phyloP scores from a whole-genome alignment of 75 land plant genomes.

The Cryptomeria japonica region DNA sequence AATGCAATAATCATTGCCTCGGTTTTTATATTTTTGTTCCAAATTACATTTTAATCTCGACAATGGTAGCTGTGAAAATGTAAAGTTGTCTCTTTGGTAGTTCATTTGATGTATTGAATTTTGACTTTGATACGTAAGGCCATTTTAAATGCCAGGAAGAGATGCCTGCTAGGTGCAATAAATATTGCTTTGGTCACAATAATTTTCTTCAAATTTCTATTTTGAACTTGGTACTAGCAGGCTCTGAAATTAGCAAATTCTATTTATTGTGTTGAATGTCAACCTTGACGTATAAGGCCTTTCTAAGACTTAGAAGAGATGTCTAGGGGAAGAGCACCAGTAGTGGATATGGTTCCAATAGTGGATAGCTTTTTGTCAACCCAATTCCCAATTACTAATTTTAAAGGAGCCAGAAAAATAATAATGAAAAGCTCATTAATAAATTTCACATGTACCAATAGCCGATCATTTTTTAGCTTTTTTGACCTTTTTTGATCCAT shows the following conservation, averaged over 20 bases:
- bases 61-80: not conserved
- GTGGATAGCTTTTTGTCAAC: too few species aligned
- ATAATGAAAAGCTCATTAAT: too few species aligned
- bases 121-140: not conserved
- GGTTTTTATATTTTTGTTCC: not conserved
- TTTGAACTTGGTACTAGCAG: not conserved
- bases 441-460: too few species aligned
- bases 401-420: too few species aligned
- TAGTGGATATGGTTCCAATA: too few species aligned
- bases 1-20: not conserved
- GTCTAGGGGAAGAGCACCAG: too few species aligned
- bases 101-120: not conserved
- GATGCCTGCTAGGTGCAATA: slow-evolving; percentile 13
- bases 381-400: too few species aligned
- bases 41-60: not conserved
- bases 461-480: too few species aligned
- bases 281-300: not conserved
- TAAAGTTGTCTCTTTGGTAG: not conserved
- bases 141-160: not conserved
- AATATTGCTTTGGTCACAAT: not conserved
- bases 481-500: too few species aligned
- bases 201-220: not conserved
- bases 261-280: not conserved
- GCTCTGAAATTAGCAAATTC: not conserved
- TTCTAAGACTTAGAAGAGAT: not conserved